Percentiles rank a stretch among this genome's conserved stretches.
These are phyloP conservation scores for Russula griseocarnosa DNA, from an alignment of 768 basidiomycete genomes.

Conservation along the genomic window DNA sequence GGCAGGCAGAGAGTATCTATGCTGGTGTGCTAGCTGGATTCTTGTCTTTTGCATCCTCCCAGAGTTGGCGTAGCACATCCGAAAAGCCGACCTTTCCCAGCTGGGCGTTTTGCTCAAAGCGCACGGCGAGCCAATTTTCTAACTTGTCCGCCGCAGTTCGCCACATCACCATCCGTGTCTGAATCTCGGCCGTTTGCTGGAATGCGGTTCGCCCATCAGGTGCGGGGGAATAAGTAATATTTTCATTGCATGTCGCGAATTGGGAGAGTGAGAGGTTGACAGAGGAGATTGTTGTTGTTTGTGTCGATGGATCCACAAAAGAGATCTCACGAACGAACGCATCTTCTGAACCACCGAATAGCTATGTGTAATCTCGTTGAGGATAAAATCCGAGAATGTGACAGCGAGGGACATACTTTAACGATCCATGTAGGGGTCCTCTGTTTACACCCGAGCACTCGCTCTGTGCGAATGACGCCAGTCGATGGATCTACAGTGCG, in stretches of 20 bases:
- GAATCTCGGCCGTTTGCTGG: constrained; percentile 87
- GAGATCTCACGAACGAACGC: constrained; percentile 94
- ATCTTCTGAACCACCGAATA: constrained; percentile 90
- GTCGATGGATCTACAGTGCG: constrained; percentile 77
- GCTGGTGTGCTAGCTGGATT: constrained; percentile 37
- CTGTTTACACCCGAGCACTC: constrained; percentile 87
- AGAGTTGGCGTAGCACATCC: constrained; percentile 74
- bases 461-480: constrained; percentile 88
- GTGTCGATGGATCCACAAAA: constrained; percentile 80
- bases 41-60: constrained; percentile 63
- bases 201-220: constrained; percentile 64
- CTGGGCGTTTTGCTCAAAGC: constrained; percentile 90
- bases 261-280: constrained; percentile 94
- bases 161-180: constrained; percentile 78
- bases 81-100: constrained; percentile 87
- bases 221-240: constrained; percentile 80
- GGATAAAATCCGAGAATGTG: constrained; percentile 1
- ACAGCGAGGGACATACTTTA: constrained; percentile 53
- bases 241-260: constrained; percentile 88
- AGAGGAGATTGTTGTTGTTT: constrained; percentile 80
- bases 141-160: constrained; percentile 75
- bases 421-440: constrained; percentile 90
- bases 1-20: constrained; percentile 23
- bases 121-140: constrained; percentile 80
- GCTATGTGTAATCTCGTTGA: constrained; percentile 39